Evolutionary conservation across 805 yeast genomes (phyloP).

Genomic region (Starmera pachycereana): DNA sequence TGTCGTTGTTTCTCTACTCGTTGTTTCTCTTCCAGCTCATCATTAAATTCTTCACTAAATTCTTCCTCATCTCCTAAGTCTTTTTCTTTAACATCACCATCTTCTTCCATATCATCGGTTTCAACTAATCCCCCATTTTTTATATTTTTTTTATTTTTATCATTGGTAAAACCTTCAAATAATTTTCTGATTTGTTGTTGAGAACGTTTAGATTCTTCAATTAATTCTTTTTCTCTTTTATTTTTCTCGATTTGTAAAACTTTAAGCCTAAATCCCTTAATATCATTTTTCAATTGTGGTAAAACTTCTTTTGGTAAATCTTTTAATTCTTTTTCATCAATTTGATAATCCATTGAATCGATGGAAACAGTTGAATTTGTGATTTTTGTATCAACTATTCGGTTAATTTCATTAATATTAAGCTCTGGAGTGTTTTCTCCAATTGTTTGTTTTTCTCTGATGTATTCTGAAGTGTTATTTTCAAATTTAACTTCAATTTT

Average conservation of each 20-base stretch:
- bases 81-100: constrained; percentile 15
- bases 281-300: constrained; percentile 41
- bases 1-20: constrained; percentile 15
- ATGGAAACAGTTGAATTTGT: neutral
- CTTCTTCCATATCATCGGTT: constrained; percentile 8
- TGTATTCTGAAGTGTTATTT: constrained; percentile 4
- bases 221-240: constrained; percentile 37
- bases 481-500: constrained; percentile 3
- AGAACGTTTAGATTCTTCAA: constrained; percentile 38
- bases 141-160: constrained; percentile 3
- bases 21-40: constrained; percentile 23
- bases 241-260: constrained; percentile 42
- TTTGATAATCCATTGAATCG: constrained; percentile 27
- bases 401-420: too few species aligned
- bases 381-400: neutral
- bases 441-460: constrained; percentile 4
- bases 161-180: constrained; percentile 28
- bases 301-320: constrained; percentile 47
- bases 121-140: too few species aligned
- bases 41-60: constrained; percentile 20
- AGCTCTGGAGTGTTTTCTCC: too few species aligned
- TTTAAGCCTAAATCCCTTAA: constrained; percentile 45
- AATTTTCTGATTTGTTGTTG: constrained; percentile 36
- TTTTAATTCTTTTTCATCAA: constrained; percentile 45
- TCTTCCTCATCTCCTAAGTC: constrained; percentile 8